Evolutionary conservation across 140 eudicot species (phyloP).

Genomic region (Stevia rebaudiana): DNA sequence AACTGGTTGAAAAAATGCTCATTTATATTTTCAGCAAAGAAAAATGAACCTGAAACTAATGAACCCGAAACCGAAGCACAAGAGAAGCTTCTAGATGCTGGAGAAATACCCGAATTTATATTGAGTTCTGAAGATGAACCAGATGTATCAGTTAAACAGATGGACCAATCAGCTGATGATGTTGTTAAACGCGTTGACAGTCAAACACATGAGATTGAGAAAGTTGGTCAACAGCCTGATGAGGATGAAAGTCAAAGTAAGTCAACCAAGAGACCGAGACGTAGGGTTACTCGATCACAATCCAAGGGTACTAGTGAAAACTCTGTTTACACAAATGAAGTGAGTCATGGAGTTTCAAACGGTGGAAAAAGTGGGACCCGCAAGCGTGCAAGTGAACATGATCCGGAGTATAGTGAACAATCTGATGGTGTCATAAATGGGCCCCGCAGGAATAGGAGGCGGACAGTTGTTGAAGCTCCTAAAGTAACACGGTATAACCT

Average conservation of each 20-base stretch:
- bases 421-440: slow-evolving; percentile 55
- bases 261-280: slow-evolving; percentile 38
- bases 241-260: slow-evolving; percentile 23
- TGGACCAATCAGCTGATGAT: slow-evolving; percentile 38
- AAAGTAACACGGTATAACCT: slow-evolving; percentile 65
- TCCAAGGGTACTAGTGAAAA: slow-evolving; percentile 40
- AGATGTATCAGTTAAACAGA: slow-evolving; percentile 40
- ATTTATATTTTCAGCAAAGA: slow-evolving; percentile 68
- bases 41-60: slow-evolving; percentile 33
- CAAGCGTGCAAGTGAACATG: slow-evolving; percentile 40
- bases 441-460: slow-evolving; percentile 54
- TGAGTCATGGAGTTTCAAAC: slow-evolving; percentile 42
- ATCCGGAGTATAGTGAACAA: slow-evolving; percentile 44
- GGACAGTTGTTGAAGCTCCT: slow-evolving; percentile 35
- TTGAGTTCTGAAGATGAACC: slow-evolving; percentile 44
- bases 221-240: slow-evolving; percentile 48
- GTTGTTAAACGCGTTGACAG: slow-evolving; percentile 25
- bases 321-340: slow-evolving; percentile 44
- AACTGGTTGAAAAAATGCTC: slow-evolving; percentile 77
- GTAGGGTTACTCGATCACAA: slow-evolving; percentile 34
- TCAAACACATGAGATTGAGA: slow-evolving; percentile 26
- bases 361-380: slow-evolving; percentile 50
- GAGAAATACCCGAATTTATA: slow-evolving; percentile 36
- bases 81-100: slow-evolving; percentile 33
- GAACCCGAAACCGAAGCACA: slow-evolving; percentile 19